phyloP scores from a whole-genome alignment of 2,329 filamentous ascomycete species.

The Paecilomyces fulvus region DNA sequence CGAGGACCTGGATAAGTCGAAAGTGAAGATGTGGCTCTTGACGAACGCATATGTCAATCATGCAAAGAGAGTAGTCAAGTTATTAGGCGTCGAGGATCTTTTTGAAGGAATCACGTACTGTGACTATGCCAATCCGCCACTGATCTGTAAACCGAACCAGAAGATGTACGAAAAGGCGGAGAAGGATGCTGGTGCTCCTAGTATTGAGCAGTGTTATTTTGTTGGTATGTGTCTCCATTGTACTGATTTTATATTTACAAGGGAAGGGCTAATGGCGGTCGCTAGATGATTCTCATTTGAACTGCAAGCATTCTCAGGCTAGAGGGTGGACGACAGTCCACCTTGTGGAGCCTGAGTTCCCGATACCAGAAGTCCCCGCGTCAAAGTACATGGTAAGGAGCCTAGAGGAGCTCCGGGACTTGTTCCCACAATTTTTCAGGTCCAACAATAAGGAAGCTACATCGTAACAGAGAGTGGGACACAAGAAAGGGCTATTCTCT shows the following conservation, averaged over 20 bases:
- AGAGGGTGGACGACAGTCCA: slow-evolving; percentile 84
- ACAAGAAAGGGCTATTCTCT: not conserved
- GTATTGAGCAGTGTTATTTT: slow-evolving; percentile 72
- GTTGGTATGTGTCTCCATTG: slow-evolving; percentile 58
- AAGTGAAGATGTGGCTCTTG: slow-evolving; percentile 86
- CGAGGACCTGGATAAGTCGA: slow-evolving; percentile 69
- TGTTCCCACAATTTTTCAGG: slow-evolving; percentile 85
- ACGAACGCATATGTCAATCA: slow-evolving; percentile 95
- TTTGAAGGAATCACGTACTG: slow-evolving; percentile 96
- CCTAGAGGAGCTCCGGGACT: slow-evolving; percentile 63
- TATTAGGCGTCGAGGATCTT: slow-evolving; percentile 74
- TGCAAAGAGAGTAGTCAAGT: slow-evolving; percentile 67
- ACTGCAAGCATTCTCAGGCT: slow-evolving; percentile 66
- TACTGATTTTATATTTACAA: slow-evolving; percentile 1
- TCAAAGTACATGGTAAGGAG: slow-evolving; percentile 67
- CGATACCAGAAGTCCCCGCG: slow-evolving; percentile 54
- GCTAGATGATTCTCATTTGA: slow-evolving; percentile 71
- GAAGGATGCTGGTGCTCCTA: slow-evolving; percentile 65
- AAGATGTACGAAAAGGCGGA: slow-evolving; percentile 87
- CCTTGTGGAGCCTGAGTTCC: slow-evolving; percentile 68
- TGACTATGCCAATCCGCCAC: slow-evolving; percentile 64
- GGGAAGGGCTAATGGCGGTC: not conserved
- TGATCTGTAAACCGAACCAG: slow-evolving; percentile 79
- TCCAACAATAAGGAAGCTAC: slow-evolving; percentile 7
- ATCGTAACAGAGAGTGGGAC: not conserved